Evolutionary conservation across 768 basidiomycete species (phyloP), one percentile per base, ranked within the genome.

Genomic region (Suillus fuscotomentosus): DNA sequence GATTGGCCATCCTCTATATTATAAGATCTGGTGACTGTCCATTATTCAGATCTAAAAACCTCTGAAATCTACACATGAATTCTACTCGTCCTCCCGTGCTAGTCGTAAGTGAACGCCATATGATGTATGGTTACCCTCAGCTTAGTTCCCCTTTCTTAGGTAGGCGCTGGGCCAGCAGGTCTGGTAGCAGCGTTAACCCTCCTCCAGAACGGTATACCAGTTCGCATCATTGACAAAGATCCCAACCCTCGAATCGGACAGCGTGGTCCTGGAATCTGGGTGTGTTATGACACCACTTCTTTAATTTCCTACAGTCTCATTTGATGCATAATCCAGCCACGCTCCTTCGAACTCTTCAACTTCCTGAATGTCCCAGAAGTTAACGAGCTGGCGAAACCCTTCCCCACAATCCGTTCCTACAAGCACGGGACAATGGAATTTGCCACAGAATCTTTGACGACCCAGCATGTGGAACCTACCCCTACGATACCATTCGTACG

Each of bases 161-260:
- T 81, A 41, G 83, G 83, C 47, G 81, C 77, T 41, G 82, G 83
- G 13, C 82, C 83, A 9, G 77, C 81, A 43, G 82, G 84, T 48
- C 73, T 83, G 6, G 78, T 82, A 54, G 74, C 78, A 57, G 82
- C 81, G 3, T 74, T 82, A 2, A 68, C 76, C 8, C 79, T 84
- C 4, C 65, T 71, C 1, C 64, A 70, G 10, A 75, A 74, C 36
- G 75, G 72, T 5, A 65, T 80, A 17, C 65, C 34, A 51, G 60
- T 56, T 38, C 64, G 65, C 34, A 64, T 65, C 36, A 64, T 65
- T 4, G 65, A 65, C 7, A 64, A 65, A 45, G 53, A 64, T 3
- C 65, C 75, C 0, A 56, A 71, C 8, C 75, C 74, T 20, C 73
- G 74, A 22, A 64, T 77, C 5, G 81, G 81, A 3, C 74, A 78